Conservation (phyloP, 1,284 basidiomycete genomes). For the Fomitopsis palustris region DNA sequence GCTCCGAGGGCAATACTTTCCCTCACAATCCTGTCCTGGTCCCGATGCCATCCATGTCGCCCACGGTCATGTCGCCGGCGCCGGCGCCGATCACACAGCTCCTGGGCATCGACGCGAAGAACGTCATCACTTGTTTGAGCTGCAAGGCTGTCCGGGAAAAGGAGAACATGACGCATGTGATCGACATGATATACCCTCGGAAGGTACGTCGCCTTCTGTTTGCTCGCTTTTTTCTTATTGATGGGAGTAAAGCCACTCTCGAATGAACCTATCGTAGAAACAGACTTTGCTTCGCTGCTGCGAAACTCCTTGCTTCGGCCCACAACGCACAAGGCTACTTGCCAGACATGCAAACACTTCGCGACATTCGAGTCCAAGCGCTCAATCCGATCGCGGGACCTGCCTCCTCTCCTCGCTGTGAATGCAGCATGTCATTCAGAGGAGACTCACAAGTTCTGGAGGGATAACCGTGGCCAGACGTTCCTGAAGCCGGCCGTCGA, state of each 20-base stretch:
- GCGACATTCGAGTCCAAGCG: conserved; percentile 72
- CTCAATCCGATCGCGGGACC: conserved; percentile 58
- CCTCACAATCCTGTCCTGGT: conserved; percentile 57
- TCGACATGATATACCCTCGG: conserved; percentile 90
- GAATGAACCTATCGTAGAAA: conserved; percentile 46
- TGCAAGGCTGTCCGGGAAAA: conserved; percentile 75
- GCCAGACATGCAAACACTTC: conserved; percentile 79
- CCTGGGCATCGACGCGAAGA: conserved; percentile 74
- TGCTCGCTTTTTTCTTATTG: not conserved
- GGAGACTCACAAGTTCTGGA: conserved; percentile 78
- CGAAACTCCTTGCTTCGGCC: conserved; percentile 79
- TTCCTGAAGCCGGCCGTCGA: conserved; percentile 57
- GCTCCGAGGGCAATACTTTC: conserved; percentile 63
- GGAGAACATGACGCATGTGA: conserved; percentile 71
- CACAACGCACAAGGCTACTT: conserved; percentile 82
- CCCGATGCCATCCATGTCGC: conserved; percentile 27
- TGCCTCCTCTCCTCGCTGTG: conserved; percentile 87
- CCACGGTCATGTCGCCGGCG: conserved; percentile 33
- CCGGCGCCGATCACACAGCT: conserved; percentile 77
- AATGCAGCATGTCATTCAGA: conserved; percentile 83
- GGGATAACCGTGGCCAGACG: conserved; percentile 52
- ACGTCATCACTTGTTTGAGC: conserved; percentile 68
- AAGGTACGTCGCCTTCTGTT: conserved; percentile 44
- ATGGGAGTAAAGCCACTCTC: conserved; percentile 31
- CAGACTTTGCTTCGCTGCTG: conserved; percentile 72